A percentile compares a stretch with the other conserved stretches of the same genome.
phyloP scores from a whole-genome alignment of 2,329 filamentous ascomycete genomes.

The Ophiognomonia clavigignenti-juglandacearum region DNA sequence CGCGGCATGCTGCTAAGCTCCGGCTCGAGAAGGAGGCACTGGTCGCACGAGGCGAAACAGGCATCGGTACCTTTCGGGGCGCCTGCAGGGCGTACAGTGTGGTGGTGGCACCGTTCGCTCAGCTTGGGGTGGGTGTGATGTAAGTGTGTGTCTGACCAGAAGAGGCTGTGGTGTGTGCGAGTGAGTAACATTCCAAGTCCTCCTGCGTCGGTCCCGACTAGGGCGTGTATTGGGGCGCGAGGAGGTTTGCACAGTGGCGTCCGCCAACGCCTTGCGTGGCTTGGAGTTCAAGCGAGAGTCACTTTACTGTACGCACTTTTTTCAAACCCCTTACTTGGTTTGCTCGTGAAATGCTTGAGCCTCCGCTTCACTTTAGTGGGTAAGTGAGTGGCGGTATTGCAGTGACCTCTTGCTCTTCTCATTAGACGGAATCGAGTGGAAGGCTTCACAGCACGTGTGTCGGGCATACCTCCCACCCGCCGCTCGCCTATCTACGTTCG shows the following conservation, averaged over 20 bases:
- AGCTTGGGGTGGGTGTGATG: neutral
- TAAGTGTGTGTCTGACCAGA: neutral
- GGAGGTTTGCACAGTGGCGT: slow-evolving; percentile 4
- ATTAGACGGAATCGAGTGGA: neutral
- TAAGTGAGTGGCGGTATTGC: neutral
- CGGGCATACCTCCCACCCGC: neutral
- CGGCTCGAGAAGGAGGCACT: neutral
- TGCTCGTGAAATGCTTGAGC: neutral
- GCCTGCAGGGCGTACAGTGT: too few species aligned
- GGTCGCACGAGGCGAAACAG: neutral
- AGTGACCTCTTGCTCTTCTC: neutral
- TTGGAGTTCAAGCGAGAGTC: slow-evolving; percentile 1
- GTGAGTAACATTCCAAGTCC: too few species aligned
- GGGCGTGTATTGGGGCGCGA: neutral
- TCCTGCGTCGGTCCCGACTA: neutral
- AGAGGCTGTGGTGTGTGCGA: too few species aligned
- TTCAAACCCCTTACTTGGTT: neutral
- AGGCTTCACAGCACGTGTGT: neutral
- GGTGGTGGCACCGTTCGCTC: slow-evolving; percentile 1
- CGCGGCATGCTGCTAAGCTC: neutral
- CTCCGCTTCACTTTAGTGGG: neutral
- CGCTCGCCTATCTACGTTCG: slow-evolving; percentile 8
- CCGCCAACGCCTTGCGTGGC: neutral
- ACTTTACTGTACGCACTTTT: neutral
- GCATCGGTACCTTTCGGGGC: neutral